Base-by-base conservation (phyloP, 2,329 filamentous ascomycete genomes). In the Alternaria sp. region DNA sequence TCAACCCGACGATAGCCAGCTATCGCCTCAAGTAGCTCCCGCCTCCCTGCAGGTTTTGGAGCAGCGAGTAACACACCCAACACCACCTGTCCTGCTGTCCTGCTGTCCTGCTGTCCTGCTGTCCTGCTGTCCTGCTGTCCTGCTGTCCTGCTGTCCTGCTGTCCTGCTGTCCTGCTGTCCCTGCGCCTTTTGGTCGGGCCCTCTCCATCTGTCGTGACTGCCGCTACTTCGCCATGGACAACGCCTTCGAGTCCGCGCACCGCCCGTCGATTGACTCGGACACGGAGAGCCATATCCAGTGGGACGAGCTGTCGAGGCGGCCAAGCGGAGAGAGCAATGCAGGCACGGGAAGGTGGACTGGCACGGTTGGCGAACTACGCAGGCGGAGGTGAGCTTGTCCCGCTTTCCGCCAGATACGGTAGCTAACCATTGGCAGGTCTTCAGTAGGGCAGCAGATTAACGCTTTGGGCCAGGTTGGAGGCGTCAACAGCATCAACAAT, bases 401-500 rank as follows among this genome's bases (percentile, higher is more conserved):
- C 14, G 26, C 33, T 33, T 10, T 2, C 21, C 21, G 45, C n/a
- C 13, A 39, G 36, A 28, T 17, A 21, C 28, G 11, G 17, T 14
- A 44, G 53, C 63, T 66, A 53, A 63, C 52, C 33, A 21, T 26
- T 8, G 10, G n/a, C 51, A 79, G 77, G 48, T 83, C 82, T 24
- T 83, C 81, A 7, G 78, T 83, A 67, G 79, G 80, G 8, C 78
- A 84, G 72, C 82, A 84, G 49, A 74, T 86, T 54, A 77, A 80
- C 45, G 78, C 82, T 6, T 61, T 82, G 21, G 70, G 91, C 66
- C 88, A 96, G 60, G 89, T 91, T 46, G 95, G 94, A 64, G 94
- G 94, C 50, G 90, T 93, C 61, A 98, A 98, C 81, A 96, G 91
- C 77, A 90, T 98, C 70, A 90, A 95, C 72, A 96, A 93, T 71